phyloP scores from a whole-genome alignment of 225 moss, liverwort and hornwort species.

The Pseudoscleropodium purum region DNA sequence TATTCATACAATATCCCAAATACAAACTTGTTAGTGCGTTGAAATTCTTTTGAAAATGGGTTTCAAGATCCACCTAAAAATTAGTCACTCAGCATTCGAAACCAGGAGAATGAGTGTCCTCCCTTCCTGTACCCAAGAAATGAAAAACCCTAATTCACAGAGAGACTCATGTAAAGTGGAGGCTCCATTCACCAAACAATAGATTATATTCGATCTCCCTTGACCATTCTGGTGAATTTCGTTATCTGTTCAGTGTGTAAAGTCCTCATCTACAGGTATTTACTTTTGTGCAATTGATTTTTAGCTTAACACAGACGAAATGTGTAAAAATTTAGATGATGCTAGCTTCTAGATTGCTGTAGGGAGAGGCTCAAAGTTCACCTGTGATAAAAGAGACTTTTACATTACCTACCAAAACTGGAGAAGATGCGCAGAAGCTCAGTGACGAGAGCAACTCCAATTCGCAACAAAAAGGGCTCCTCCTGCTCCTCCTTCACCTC shows the following conservation, averaged over 20 bases:
- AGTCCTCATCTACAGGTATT: not conserved
- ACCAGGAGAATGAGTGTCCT: not conserved
- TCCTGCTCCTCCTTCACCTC: not conserved
- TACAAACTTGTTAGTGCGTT: not conserved
- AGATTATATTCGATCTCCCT: not conserved
- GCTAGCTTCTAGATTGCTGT: not conserved
- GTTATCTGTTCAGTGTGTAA: not conserved
- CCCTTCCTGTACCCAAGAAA: not conserved
- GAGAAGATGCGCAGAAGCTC: slow-evolving; percentile 49
- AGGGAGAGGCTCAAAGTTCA: not conserved
- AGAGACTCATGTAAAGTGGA: not conserved
- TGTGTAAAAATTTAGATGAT: not conserved
- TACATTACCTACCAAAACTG: slow-evolving; percentile 6
- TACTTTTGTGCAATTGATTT: not conserved
- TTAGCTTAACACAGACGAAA: not conserved
- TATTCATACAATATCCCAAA: not conserved
- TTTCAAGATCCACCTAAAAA: not conserved
- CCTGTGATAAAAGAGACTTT: not conserved
- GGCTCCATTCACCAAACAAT: not conserved
- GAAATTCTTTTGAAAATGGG: not conserved
- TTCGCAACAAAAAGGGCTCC: slow-evolving; percentile 47
- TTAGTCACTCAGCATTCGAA: not conserved
- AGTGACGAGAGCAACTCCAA: slow-evolving; percentile 42
- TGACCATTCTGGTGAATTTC: not conserved
- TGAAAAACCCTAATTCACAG: not conserved